Conservation (phyloP, 306 rosid species). For the Coriaria nepalensis region DNA sequence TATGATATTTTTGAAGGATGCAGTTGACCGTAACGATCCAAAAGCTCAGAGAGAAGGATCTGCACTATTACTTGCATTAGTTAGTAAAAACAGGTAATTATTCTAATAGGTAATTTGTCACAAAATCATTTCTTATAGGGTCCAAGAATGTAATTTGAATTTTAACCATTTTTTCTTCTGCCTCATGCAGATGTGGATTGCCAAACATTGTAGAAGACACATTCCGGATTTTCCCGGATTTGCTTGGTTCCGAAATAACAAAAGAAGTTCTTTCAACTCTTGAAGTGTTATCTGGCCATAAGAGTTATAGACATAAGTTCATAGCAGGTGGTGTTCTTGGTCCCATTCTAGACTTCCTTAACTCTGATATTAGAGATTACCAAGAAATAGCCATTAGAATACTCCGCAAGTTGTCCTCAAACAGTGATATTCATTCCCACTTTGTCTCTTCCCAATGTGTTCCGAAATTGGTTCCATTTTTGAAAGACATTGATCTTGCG, state of each 20-base stretch:
- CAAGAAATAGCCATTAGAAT: slow-evolving; percentile 40
- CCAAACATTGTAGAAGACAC: slow-evolving; percentile 30
- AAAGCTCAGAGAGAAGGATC: slow-evolving; percentile 51
- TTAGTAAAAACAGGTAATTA: slow-evolving; percentile 54
- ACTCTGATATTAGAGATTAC: slow-evolving; percentile 30
- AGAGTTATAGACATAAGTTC: slow-evolving; percentile 24
- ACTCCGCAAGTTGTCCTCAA: slow-evolving; percentile 41
- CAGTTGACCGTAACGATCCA: slow-evolving; percentile 36
- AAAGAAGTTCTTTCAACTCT: slow-evolving; percentile 52
- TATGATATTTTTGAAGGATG: slow-evolving; percentile 45
- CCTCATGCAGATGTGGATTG: slow-evolving; percentile 36
- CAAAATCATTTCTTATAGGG: background rate
- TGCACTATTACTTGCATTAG: slow-evolving; percentile 40
- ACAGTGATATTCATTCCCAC: slow-evolving; percentile 25
- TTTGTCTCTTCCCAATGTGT: slow-evolving; percentile 43
- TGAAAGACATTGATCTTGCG: slow-evolving; percentile 20
- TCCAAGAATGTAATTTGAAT: slow-evolving; percentile 6
- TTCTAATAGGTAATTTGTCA: background rate
- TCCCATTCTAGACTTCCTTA: slow-evolving; percentile 34
- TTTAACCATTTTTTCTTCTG: slow-evolving; percentile 3
- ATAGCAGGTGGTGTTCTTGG: slow-evolving; percentile 38
- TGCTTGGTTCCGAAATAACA: slow-evolving; percentile 43
- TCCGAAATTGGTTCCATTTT: slow-evolving; percentile 49
- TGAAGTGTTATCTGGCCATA: slow-evolving; percentile 50
- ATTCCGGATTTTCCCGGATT: slow-evolving; percentile 31